Evolutionary conservation across 495 filamentous ascomycete genomes (phyloP), one percentile per base, ranked within the genome.

Genomic region (Podospora appendiculata): DNA sequence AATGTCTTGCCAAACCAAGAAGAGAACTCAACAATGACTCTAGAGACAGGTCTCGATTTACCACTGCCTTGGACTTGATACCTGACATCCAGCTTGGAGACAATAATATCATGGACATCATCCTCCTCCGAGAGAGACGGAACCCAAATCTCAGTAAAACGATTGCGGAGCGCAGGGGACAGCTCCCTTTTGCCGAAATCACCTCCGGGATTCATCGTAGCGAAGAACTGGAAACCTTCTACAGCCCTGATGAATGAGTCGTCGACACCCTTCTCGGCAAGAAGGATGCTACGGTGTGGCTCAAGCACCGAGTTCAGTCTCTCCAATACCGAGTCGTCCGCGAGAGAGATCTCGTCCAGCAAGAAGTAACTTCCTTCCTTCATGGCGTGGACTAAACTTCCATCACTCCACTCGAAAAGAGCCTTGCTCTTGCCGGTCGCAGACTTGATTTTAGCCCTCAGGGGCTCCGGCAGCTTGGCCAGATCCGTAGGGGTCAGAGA

Each of bases 141-240:
- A 0, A 96, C 94, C 94, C 94, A 99, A 17, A 99, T 95, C 64
- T 99, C 94, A 0, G 94, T 99, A 71, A 99, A 96, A 40, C 94
- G 86, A 64, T 99, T 97, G 19, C 94, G 80, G 48, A 99, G 74
- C 19, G 94, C 94, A 6, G 92, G 91, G 3, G 94, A 97, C 43
- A 99, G 82, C 66, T 99, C 94, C 57, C 87, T 86, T 64, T 99
- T 99, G 50, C 94, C 94, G 65, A 96, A 97, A 61, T 99, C 94
- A 50, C 94, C 94, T 38, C 93, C 94, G 8, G 94, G 94, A 57
- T 99, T 99, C 94, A 99, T 99, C 3, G 94, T 99, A 13, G 94
- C 92, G 44, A 97, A 74, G 62, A 97, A 95, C 63, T 97, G 92
- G 69, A 96, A 99, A 1, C 87, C 90, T 32, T 84, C 75, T n/a